Evolutionary conservation across 2,329 filamentous ascomycete species (phyloP).

Genomic region (Aspergillus felis): DNA sequence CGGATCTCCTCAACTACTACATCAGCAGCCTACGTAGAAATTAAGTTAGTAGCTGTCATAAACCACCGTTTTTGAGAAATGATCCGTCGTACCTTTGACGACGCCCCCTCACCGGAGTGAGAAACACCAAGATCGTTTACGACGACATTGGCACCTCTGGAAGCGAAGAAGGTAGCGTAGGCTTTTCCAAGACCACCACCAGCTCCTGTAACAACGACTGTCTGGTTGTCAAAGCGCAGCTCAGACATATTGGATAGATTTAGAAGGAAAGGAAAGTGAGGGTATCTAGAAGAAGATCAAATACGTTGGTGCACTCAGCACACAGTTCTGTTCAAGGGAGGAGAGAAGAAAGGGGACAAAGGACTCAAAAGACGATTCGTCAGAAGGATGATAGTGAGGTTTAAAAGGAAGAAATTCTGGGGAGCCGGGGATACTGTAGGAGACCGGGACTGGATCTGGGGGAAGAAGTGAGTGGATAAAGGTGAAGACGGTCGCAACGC

Average conservation of each 20-base stretch:
- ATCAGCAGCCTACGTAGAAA: conserved; percentile 56
- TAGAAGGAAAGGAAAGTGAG: conserved; percentile 11
- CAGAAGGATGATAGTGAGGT: conserved; percentile 3
- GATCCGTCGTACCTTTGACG: conserved; percentile 63
- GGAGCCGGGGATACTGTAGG: conserved; percentile 18
- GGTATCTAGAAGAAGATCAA: conserved; percentile 4
- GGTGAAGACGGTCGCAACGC: conserved; percentile 16
- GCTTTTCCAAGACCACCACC: conserved; percentile 77
- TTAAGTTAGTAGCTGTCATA: conserved; percentile 61
- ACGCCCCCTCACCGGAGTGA: conserved; percentile 87
- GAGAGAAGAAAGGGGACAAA: conserved; percentile 3
- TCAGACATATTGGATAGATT: conserved; percentile 53
- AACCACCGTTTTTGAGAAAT: conserved; percentile 44
- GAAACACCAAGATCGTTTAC: conserved; percentile 95
- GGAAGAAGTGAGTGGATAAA: conserved; percentile 6
- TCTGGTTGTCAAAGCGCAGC: conserved; percentile 82
- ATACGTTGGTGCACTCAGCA: neutral
- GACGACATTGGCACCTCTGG: conserved; percentile 87
- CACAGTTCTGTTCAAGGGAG: neutral
- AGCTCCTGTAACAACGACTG: conserved; percentile 82
- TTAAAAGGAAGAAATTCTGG: conserved; percentile 19
- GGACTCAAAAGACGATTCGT: neutral
- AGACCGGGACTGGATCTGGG: conserved; percentile 13
- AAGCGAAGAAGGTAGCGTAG: conserved; percentile 86
- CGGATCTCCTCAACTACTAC: conserved; percentile 54